Conservation (phyloP, 2,329 filamentous ascomycete species). For the Aspergillus pseudotamarii region DNA sequence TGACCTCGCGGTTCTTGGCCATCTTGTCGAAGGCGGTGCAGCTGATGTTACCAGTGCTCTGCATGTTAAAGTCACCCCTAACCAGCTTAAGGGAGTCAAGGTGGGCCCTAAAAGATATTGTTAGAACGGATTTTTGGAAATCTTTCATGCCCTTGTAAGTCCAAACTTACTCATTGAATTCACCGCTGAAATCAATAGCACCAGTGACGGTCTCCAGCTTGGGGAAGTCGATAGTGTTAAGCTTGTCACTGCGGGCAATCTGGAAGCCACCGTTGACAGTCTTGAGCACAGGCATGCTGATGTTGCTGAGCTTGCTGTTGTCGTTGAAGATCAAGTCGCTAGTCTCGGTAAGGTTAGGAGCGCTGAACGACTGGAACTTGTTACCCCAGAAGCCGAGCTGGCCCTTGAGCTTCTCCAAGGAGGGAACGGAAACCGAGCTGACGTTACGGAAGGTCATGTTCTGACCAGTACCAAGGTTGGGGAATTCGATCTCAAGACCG, state of each 20-base stretch:
- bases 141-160: background rate
- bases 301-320: conserved; percentile 66
- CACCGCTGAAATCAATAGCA: conserved; percentile 82
- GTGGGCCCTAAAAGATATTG: conserved; percentile 58
- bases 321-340: conserved; percentile 60
- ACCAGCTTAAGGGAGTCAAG: conserved; percentile 70
- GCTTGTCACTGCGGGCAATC: conserved; percentile 85
- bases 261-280: conserved; percentile 77
- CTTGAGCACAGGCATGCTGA: conserved; percentile 71
- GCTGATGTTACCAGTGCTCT: conserved; percentile 65
- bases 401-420: conserved; percentile 71
- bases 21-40: conserved; percentile 59
- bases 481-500: conserved; percentile 71
- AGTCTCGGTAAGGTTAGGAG: conserved; percentile 50
- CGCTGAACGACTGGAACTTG: conserved; percentile 49
- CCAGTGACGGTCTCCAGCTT: conserved; percentile 71
- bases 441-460: conserved; percentile 84
- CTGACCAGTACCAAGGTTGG: conserved; percentile 75
- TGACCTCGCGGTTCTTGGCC: conserved; percentile 38
- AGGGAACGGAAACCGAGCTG: conserved; percentile 71
- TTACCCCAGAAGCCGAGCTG: conserved; percentile 85
- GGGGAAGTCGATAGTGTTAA: conserved; percentile 68
- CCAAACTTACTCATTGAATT: conserved; percentile 75
- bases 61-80: conserved; percentile 70
- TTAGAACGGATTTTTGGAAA: conserved; percentile 35